Percentiles rank a stretch among this genome's conserved stretches.
phyloP scores from a whole-genome alignment of 179 eudicot species.

The Camellia oleifera region DNA sequence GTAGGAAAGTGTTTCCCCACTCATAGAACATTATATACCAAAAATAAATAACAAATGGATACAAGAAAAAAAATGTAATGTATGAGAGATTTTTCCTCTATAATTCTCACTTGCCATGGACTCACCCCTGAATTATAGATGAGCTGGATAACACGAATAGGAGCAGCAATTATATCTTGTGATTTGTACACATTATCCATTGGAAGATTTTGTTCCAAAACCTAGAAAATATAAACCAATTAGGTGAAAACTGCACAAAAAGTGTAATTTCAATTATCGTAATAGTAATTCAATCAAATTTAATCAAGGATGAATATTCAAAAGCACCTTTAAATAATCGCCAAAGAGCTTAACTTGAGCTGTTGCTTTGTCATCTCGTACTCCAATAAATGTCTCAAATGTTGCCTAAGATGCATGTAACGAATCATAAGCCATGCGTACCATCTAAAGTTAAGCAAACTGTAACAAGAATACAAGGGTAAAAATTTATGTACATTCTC shows the following conservation, averaged over 20 bases:
- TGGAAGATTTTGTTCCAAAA: constrained; percentile 96
- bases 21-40: neutral
- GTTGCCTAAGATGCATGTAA: constrained; percentile 55
- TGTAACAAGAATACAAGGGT: neutral
- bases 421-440: neutral
- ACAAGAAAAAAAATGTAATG: neutral
- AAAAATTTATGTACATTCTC: neutral
- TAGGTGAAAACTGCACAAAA: constrained; percentile 4
- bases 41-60: neutral
- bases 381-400: constrained; percentile 89
- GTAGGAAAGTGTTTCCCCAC: neutral
- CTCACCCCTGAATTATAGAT: constrained; percentile 94
- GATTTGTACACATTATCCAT: constrained; percentile 81
- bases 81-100: neutral
- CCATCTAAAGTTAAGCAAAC: neutral
- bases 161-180: constrained; percentile 71
- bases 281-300: neutral
- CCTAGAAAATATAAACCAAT: constrained; percentile 33
- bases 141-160: constrained; percentile 91
- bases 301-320: neutral
- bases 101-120: constrained; percentile 16
- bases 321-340: constrained; percentile 67
- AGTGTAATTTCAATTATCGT: neutral
- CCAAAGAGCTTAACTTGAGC: constrained; percentile 82
- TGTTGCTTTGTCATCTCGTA: constrained; percentile 88